Base-by-base conservation (phyloP, 768 basidiomycete genomes). In the Coprinopsis sp. region DNA sequence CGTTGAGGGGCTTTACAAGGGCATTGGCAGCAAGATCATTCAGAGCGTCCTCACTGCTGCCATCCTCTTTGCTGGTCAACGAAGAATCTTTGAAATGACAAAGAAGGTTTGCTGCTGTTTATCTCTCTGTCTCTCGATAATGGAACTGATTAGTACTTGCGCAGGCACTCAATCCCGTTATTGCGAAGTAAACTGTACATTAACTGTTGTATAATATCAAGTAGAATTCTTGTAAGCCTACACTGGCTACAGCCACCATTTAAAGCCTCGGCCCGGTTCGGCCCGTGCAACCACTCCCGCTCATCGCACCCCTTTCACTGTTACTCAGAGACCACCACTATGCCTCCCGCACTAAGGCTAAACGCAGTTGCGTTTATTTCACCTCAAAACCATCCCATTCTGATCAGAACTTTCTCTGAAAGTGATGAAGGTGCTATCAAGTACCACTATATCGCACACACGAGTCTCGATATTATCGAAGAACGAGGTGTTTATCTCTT, bases 21-120 rank as follows among this genome's bases (percentile, higher is more conserved):
- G 94, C 5, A 77, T 94, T 22, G 75, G 76, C 12, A 89, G 84
- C 58, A 99, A 99, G 68, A 80, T 99, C 18, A 48, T 88, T 4
- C 95, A 97, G 65, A 91, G 87, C 53, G 90, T 96, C 1, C 73
- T 97, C 40, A 95, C 92, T 6, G 93, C 93, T 13, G 91, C 92
- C 5, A 91, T 98, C 55, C 74, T 98, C 53, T 98, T 98, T 60
- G 87, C 84, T 12, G 81, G 87, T 6, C 95, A 98, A 64, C 77
- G 84, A 57, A 76, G 91, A 52, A 79, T 89, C 45, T 90, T 82
- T 47, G 84, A 88, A 54, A 50, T 83, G n/a, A 81, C 79, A 11
- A 87, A 81, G 59, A 63, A 63, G 59, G 76, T 73, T 41, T 44
- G 61, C 53, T 22, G 6, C 3, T 31, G 29, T 29, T 23, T 21